Percentiles rank a stretch among this genome's conserved stretches.
Evolutionary conservation across 306 rosid genomes (phyloP).

Genomic region (Dryas drummondii): DNA sequence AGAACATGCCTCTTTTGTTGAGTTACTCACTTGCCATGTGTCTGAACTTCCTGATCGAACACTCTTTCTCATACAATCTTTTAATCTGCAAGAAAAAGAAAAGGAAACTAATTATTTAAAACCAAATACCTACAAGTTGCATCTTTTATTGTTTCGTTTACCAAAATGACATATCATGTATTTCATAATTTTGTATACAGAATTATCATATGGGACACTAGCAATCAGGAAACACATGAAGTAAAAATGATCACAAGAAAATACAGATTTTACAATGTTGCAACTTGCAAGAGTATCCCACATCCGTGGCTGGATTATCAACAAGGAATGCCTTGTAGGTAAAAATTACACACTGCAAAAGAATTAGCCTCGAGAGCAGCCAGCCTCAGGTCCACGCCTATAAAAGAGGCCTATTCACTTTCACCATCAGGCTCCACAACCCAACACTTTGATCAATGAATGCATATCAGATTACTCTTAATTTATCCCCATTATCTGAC

Average conservation of each 20-base stretch:
- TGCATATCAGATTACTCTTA: neutral
- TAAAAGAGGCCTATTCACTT: neutral
- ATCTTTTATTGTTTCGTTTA: neutral
- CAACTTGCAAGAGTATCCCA: neutral
- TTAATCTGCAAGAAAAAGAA: neutral
- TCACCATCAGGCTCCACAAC: neutral
- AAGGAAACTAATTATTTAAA: neutral
- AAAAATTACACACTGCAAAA: neutral
- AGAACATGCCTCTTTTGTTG: neutral
- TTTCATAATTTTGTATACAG: neutral
- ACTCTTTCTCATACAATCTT: neutral
- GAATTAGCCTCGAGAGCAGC: no score
- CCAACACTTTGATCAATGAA: neutral
- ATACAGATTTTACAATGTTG: neutral
- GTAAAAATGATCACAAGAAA: neutral
- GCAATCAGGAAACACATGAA: neutral
- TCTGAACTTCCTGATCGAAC: neutral
- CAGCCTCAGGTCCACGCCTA: neutral
- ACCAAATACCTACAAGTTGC: neutral
- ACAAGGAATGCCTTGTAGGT: neutral
- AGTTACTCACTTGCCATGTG: neutral
- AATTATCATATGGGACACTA: neutral
- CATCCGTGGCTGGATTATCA: neutral
- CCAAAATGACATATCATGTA: neutral
- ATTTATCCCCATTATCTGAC: neutral